These are phyloP conservation scores for Jatropha podagrica DNA, from an alignment of 441 rosid species.

Conservation along the genomic window DNA sequence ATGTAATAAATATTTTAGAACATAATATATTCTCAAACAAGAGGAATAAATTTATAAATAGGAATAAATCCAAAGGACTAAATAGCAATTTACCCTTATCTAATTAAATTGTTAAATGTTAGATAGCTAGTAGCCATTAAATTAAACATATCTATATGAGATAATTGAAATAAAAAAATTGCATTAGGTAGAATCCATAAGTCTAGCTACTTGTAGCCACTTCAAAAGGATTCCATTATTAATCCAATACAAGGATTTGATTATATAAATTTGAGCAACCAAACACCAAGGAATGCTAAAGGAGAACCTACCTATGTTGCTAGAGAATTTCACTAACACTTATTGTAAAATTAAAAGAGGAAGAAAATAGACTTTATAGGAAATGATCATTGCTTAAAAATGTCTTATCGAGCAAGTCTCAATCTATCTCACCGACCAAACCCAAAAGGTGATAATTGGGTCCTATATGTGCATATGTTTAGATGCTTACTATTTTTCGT, in stretches of 20 bases:
- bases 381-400: neutral
- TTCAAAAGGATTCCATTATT: neutral
- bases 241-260: neutral
- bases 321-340: neutral
- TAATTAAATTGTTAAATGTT: neutral
- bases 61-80: no score
- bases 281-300: neutral
- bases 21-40: no score
- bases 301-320: neutral
- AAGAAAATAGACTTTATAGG: neutral
- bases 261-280: neutral
- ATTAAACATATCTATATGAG: neutral
- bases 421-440: slow-evolving; percentile 48
- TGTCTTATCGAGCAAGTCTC: slow-evolving; percentile 29
- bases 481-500: neutral
- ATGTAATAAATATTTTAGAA: no score
- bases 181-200: neutral
- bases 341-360: neutral
- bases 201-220: neutral
- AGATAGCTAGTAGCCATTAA: no score
- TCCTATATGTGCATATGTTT: slow-evolving; percentile 12
- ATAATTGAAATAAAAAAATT: neutral
- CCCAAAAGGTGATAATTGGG: slow-evolving; percentile 39
- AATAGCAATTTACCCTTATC: no score
- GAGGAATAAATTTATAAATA: no score